Evolutionary conservation across 2,329 filamentous ascomycete species (phyloP), one percentile per base, ranked within the genome.

Genomic region (Alternaria ventricosa): DNA sequence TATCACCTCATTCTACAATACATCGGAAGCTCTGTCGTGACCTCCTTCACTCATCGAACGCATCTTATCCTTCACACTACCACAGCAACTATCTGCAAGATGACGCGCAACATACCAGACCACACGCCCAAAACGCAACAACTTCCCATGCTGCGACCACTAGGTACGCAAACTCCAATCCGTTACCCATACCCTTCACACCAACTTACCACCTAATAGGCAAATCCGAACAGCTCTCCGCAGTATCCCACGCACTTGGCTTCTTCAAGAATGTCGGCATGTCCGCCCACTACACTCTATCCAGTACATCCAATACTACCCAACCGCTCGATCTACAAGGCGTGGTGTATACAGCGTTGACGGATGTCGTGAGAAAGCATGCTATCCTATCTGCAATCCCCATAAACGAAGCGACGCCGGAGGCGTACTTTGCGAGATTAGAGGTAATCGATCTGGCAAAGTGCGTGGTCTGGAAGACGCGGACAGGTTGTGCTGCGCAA

Each of bases 211-310:
- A 7, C 12, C 43, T 10, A 1, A 49, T 10, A 83, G 82, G 81
- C 44, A 72, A 71, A 30, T 65, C 82, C 57, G 82, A 84, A 71
- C 75, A 79, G 60, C 79, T 78, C 66, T 83, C 81, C 5, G 79
- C 80, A 1, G 64, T 76, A 8, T 78, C 80, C 25, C 80, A 84
- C 50, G 71, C 79, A 36, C 62, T 82, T 6, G 72, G 72, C 1
- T 82, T 82, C 58, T 84, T 82, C 68, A 71, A 75, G 54, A 84
- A 83, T 65, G 79, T 81, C 23, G 80, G 57, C 12, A 75, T 23
- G 70, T 83, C 43, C 71, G 80, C 27, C 79, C 78, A 55, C 74
- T 70, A 64, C 28, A 30, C 20, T 7, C 18, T 45, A 4, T 13
- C 10, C 0, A 12, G 2, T 11, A 11, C 1, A 2, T 4, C 6